Conservation (phyloP, 805 yeast species). For the Kazachstania bromeliacearum region DNA sequence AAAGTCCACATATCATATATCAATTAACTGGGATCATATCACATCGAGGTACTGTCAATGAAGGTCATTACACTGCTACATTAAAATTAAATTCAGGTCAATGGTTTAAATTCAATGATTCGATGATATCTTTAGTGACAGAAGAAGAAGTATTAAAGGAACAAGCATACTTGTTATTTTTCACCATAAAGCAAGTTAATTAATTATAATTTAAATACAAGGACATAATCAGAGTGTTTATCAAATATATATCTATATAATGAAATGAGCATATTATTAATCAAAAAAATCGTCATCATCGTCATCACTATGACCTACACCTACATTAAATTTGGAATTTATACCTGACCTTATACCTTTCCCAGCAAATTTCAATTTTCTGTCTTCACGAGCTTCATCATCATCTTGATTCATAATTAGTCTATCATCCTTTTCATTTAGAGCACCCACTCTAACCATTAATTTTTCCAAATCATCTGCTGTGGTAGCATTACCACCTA, state of each 20-base stretch:
- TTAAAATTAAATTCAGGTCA: conserved; percentile 61
- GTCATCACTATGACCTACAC: conserved; percentile 35
- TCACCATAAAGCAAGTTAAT: conserved; percentile 34
- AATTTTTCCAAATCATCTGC: conserved; percentile 63
- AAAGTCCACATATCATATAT: conserved; percentile 40
- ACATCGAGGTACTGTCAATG: conserved; percentile 87
- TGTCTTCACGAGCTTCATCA: conserved; percentile 46
- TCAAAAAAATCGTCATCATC: conserved; percentile 42
- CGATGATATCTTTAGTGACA: conserved; percentile 58
- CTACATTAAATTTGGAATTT: conserved; percentile 23
- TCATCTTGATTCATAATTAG: conserved; percentile 52
- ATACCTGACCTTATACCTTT: conserved; percentile 41
- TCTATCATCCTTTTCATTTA: conserved; percentile 58
- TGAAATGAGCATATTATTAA: conserved; percentile 13
- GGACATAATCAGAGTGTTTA: background rate
- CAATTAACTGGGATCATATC: conserved; percentile 82
- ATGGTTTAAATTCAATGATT: conserved; percentile 92
- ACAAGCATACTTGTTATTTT: conserved; percentile 74
- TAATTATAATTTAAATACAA: background rate
- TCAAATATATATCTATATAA: background rate
- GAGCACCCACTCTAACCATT: conserved; percentile 57
- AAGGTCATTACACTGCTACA: conserved; percentile 87
- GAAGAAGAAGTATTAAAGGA: conserved; percentile 57
- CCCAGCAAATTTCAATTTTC: conserved; percentile 41
- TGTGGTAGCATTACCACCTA: conserved; percentile 77